phyloP scores from a whole-genome alignment of 495 filamentous ascomycete species.

The Neurospora cerealis region DNA sequence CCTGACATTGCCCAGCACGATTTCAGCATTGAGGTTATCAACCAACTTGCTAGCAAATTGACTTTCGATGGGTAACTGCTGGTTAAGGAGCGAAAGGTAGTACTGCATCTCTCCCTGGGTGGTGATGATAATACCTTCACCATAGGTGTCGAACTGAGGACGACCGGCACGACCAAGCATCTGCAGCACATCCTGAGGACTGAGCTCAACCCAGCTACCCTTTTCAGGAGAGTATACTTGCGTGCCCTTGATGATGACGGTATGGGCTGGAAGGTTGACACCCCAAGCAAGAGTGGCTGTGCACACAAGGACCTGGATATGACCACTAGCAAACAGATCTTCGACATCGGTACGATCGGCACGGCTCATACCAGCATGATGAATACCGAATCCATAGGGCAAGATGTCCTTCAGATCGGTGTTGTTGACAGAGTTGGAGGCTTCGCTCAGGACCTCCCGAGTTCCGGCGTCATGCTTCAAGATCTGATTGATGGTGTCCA shows the following conservation, averaged over 20 bases:
- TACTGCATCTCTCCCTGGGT: conserved; percentile 91
- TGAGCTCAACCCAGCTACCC: conserved; percentile 96
- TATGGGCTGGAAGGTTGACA: conserved; percentile 90
- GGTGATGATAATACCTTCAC: conserved; percentile 97
- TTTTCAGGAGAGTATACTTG: conserved; percentile 98
- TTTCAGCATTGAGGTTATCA: conserved; percentile 95
- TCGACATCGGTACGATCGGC: conserved; percentile 90
- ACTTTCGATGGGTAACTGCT: conserved; percentile 95
- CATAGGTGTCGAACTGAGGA: conserved; percentile 94
- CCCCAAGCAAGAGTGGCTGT: conserved; percentile 95
- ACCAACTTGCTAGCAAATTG: conserved; percentile 88
- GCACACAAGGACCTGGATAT: conserved; percentile 91
- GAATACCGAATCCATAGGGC: conserved; percentile 94
- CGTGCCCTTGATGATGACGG: conserved; percentile 94
- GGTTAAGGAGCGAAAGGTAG: conserved; percentile 90
- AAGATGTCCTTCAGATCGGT: conserved; percentile 86
- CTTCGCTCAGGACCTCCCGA: conserved; percentile 74
- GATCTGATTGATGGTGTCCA: conserved; percentile 94
- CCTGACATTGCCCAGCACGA: conserved; percentile 91
- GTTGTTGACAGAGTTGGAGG: conserved; percentile 75
- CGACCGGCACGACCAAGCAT: conserved; percentile 97
- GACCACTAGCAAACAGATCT: conserved; percentile 82
- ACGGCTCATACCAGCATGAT: conserved; percentile 94
- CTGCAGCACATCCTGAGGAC: conserved; percentile 94
- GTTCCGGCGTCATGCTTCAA: conserved; percentile 88